Evolutionary conservation across 225 moss, liverwort and hornwort genomes (phyloP), one percentile per base, ranked within the genome.

Genomic region (Pseudisothecium myosuroides): DNA sequence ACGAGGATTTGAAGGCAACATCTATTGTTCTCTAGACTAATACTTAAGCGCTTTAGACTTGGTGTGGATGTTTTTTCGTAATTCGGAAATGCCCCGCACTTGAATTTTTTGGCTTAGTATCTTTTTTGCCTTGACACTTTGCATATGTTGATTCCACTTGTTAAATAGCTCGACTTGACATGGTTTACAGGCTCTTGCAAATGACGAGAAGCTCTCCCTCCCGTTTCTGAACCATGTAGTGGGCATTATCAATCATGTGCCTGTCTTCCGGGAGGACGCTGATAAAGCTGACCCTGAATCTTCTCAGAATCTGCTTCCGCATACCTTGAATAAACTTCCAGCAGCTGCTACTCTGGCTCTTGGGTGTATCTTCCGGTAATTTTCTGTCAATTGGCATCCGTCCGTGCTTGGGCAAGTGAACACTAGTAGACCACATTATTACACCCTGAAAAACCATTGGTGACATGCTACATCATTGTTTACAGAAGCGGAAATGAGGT

Each of bases 141-240:
- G 60, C 60, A 82, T 85, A 78, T 72, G 59, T 76, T 52, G 50
- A 89, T 65, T 87, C 41, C 58, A 73, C 47, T 45, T 43, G 45
- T 65, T 73, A 10, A 85, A 88, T 64, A 80, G 10, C 55, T 90
- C 80, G 50, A 76, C 52, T 91, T 87, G 54, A 55, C 73, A 80
- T 92, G 80, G 85, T 88, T 85, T 90, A 81, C 96, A 99, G 98
- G 98, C 98, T 68, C 92, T 99, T 89, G 95, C 96, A 63, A 93
- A 95, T 79, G 95, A 97, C 89, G 92, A 93, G 76, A 85, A 90
- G 36, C 93, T 99, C 89, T 96, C 97, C 82, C 95, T 96, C 65
- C 94, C 95, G 79, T 97, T 99, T 88, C 89, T 99, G 86, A 96
- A 97, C 83, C 95, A 96, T 92, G 94, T 97, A 69, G 95, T 99